Percentiles rank a stretch among this genome's conserved stretches.
Evolutionary conservation across 805 yeast species (phyloP).

Genomic region (Blastobotrys parvus): DNA sequence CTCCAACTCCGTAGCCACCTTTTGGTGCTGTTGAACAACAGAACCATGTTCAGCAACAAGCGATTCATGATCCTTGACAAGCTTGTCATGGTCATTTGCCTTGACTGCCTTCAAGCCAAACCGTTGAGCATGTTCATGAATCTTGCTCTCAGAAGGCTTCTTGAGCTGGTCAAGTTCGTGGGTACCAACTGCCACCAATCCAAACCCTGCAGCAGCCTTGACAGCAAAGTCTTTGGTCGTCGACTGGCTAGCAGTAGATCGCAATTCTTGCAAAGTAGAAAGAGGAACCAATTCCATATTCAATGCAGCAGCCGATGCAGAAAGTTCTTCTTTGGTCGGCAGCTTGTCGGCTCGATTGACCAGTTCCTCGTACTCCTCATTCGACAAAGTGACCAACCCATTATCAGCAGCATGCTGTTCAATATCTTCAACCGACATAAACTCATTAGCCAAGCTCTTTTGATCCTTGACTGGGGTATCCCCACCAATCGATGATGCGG

Average conservation of each 20-base stretch:
- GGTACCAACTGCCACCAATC: constrained; percentile 27
- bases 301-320: constrained; percentile 13
- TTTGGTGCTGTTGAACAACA: background rate
- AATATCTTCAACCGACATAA: constrained; percentile 20
- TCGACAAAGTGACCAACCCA: constrained; percentile 16
- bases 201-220: constrained; percentile 27
- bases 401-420: constrained; percentile 18
- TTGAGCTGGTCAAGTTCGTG: constrained; percentile 20
- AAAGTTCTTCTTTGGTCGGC: constrained; percentile 3
- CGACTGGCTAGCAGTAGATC: constrained; percentile 3
- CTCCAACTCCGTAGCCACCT: background rate
- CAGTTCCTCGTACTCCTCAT: constrained; percentile 18
- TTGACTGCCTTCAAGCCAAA: background rate
- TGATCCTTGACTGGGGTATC: constrained; percentile 4
- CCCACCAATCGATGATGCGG: background rate
- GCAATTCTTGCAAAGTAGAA: constrained; percentile 7
- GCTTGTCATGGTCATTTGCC: background rate
- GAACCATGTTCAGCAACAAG: background rate
- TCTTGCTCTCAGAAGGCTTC: constrained; percentile 12
- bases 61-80: background rate
- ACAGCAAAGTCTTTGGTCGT: constrained; percentile 14
- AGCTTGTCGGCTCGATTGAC: constrained; percentile 4
- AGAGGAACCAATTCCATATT: constrained; percentile 12
- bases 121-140: background rate
- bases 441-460: constrained; percentile 21